A percentile compares a stretch with the other conserved stretches of the same genome.
Evolutionary conservation across 768 basidiomycete species (phyloP).

Genomic region (Lactarius sp.): DNA sequence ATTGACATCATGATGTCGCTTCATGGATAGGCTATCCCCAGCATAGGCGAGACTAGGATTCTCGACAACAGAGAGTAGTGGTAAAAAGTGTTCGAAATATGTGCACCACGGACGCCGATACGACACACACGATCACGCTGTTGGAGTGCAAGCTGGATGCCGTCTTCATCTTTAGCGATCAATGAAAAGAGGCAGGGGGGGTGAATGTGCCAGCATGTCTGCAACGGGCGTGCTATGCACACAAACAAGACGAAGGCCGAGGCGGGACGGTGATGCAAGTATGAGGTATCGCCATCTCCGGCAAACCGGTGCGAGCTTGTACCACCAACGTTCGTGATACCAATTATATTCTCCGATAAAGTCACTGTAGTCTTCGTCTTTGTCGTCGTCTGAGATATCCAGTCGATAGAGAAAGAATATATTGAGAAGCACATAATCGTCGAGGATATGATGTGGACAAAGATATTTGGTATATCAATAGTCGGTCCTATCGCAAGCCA

Average conservation of each 20-base stretch:
- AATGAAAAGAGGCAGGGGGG: neutral
- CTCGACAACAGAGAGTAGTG: neutral
- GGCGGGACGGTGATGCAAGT: neutral
- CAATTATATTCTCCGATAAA: too few species aligned
- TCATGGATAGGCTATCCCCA: accelerated
- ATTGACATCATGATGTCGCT: neutral
- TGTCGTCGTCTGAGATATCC: too few species aligned
- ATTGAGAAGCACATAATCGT: neutral
- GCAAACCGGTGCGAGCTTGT: neutral
- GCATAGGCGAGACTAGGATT: neutral
- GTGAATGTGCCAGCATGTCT: neutral
- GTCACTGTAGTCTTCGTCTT: too few species aligned
- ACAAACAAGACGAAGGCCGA: neutral
- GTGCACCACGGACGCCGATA: neutral
- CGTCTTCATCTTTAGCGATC: neutral
- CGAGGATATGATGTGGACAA: neutral
- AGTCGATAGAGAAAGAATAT: neutral
- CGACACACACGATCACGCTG: neutral
- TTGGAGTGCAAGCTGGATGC: neutral
- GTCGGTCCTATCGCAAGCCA: too few species aligned
- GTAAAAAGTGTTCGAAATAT: neutral
- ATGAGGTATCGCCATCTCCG: neutral
- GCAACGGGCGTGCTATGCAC: neutral
- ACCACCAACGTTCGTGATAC: neutral
- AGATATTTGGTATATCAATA: neutral